Base-by-base conservation (phyloP, 441 rosid species). In the Metrosideros polymorpha region DNA sequence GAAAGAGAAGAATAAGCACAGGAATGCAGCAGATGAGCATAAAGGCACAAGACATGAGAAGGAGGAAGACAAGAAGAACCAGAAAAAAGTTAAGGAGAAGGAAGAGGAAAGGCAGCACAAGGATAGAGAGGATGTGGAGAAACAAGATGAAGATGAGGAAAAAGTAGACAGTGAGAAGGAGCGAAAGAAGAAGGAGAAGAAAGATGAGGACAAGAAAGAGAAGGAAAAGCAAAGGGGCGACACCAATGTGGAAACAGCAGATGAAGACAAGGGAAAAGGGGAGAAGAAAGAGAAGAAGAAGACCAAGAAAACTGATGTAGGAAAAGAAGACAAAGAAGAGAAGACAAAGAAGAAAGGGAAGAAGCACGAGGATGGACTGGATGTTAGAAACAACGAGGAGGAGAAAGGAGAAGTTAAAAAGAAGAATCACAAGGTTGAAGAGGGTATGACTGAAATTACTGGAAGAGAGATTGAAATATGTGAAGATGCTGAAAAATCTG, bases 381-480 rank as follows among this genome's bases (percentile, higher is more conserved):
- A 89, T 53, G 35, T 7, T 47, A 35, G 51, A 61, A 93, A 82
- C 39, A 66, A 42, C 53, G 84, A 88, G 71, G 88, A 71, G 45
- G 82, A 71, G 84, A 85, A 90, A 87, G 42, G 51, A 51, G 84
- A 86, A 55, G 42, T 59, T 54, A 91, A 86, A 84, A 5, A 10
- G 2, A 22, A 39, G n/a, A 39, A 35, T 39, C 9, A 39, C 17
- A 71, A 71, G n/a, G 7, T 22, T 71, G 59, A 55, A 47, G 49
- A 24, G 15, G 61, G 83, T 18, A 25, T 14, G 35, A 29, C 66
- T 71, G 82, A 71, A 29, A 86, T 87, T 50, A 63, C 83, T 49
- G 63, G 90, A 30, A 88, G 90, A 83, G 95, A 89, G 54, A 59
- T 89, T 54, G 85, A 83, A 66, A 57, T 83, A 87, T 90, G 47